Percentiles rank a stretch among this genome's conserved stretches.
These are phyloP conservation scores for Sonneratia alba DNA, from an alignment of 345 rosid genomes.

Conservation along the genomic window DNA sequence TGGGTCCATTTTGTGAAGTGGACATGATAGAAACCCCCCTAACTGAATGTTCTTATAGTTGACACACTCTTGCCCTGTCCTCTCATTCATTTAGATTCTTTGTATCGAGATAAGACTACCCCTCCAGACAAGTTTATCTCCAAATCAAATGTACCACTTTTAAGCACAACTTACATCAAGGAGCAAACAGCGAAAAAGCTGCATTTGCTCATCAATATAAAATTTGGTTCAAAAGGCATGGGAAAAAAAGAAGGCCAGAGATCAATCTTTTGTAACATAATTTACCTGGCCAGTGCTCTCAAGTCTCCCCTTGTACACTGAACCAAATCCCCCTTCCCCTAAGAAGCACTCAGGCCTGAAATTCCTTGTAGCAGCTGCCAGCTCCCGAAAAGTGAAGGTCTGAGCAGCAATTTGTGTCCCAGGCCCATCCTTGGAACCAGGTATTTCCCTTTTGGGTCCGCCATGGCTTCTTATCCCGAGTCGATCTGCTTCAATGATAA, in stretches of 20 bases:
- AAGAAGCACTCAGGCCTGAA: slow-evolving; percentile 80
- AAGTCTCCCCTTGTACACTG: slow-evolving; percentile 80
- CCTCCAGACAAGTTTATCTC: background rate
- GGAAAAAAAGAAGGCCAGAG: background rate
- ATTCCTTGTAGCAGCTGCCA: slow-evolving; percentile 85
- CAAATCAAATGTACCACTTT: background rate
- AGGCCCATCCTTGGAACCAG: slow-evolving; percentile 44
- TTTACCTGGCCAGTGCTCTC: slow-evolving; percentile 92
- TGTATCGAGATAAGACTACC: background rate
- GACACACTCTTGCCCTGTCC: background rate
- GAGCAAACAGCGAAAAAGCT: background rate
- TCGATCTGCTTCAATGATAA: slow-evolving; percentile 65
- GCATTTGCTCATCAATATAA: background rate
- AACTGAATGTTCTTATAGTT: background rate
- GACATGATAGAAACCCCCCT: background rate
- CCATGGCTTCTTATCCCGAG: slow-evolving; percentile 55
- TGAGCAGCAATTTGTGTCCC: slow-evolving; percentile 72
- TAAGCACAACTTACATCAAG: background rate
- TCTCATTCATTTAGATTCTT: background rate
- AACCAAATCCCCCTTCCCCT: slow-evolving; percentile 99
- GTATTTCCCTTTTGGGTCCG: slow-evolving; percentile 54
- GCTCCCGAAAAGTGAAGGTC: slow-evolving; percentile 78
- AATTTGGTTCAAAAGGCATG: background rate
- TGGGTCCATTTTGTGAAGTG: background rate
- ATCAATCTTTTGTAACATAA: background rate